These are phyloP conservation scores for Dactylella cylindrospora DNA, from an alignment of 2,329 filamentous ascomycete genomes.

Conservation along the genomic window DNA sequence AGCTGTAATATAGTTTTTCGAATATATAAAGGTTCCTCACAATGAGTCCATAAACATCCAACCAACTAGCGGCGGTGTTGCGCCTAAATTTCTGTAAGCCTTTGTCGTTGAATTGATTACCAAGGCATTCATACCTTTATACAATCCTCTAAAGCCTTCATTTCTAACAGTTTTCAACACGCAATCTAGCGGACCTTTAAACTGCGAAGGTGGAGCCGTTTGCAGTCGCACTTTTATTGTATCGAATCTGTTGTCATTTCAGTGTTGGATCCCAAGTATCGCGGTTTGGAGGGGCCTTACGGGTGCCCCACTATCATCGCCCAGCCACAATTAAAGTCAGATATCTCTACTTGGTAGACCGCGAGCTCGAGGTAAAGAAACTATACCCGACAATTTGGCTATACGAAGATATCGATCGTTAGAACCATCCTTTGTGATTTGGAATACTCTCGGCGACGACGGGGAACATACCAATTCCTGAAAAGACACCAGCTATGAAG, in stretches of 20 bases:
- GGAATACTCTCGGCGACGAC: too few species aligned
- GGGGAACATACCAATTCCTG: conserved; percentile 83
- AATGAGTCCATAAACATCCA: conserved; percentile 98
- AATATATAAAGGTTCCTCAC: conserved; percentile 50
- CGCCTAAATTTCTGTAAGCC: conserved; percentile 55
- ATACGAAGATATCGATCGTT: background rate
- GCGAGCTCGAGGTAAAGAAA: background rate
- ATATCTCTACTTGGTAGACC: background rate
- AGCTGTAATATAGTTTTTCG: background rate
- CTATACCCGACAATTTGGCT: conserved; percentile 41
- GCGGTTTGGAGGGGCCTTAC: conserved; percentile 50
- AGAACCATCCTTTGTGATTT: conserved; percentile 56
- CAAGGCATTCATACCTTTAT: conserved; percentile 66
- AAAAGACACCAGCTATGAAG: conserved; percentile 97
- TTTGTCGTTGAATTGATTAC: background rate
- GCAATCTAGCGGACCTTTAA: conserved; percentile 83
- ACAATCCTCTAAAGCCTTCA: conserved; percentile 81
- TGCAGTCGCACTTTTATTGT: conserved; percentile 96
- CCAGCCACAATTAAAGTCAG: conserved; percentile 12
- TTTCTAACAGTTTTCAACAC: conserved; percentile 78
- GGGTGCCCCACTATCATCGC: conserved; percentile 61
- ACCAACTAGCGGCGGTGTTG: conserved; percentile 84
- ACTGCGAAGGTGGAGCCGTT: conserved; percentile 74
- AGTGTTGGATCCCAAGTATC: background rate
- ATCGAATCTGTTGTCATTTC: conserved; percentile 66